These are phyloP conservation scores for Grifola frondosa DNA, from an alignment of 1,284 basidiomycete species.

Conservation along the genomic window DNA sequence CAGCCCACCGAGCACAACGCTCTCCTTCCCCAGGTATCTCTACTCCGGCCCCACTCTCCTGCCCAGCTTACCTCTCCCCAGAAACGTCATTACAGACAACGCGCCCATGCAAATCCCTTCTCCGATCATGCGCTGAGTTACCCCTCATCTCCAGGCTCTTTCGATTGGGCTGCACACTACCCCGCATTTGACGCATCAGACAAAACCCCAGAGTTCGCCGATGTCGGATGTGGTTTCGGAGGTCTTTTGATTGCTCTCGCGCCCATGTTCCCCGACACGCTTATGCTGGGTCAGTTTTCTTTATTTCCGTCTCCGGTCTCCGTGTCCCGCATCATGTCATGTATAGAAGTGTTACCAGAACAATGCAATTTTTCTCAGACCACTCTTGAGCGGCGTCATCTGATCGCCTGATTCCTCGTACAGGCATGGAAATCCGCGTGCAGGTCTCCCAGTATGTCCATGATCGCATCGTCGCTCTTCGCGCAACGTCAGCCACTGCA, in stretches of 20 bases:
- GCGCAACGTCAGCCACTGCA: slow-evolving; percentile 54
- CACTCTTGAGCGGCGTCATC: slow-evolving; percentile 4
- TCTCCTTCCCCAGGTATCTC: slow-evolving; percentile 36
- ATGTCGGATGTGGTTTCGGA: slow-evolving; percentile 98
- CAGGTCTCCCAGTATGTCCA: slow-evolving; percentile 97
- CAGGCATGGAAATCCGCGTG: slow-evolving; percentile 96
- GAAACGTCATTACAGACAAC: slow-evolving; percentile 96
- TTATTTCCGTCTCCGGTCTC: not conserved
- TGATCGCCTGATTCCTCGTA: slow-evolving; percentile 7
- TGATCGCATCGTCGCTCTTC: slow-evolving; percentile 89
- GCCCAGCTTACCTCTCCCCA: slow-evolving; percentile 31
- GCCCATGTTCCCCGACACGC: slow-evolving; percentile 86
- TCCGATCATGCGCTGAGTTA: slow-evolving; percentile 94
- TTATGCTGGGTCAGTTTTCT: slow-evolving; percentile 83
- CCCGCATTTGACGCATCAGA: slow-evolving; percentile 63
- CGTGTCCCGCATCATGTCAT: not conserved
- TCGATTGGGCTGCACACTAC: slow-evolving; percentile 89
- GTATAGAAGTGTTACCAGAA: slow-evolving; percentile 1
- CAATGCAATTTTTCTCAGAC: slow-evolving; percentile 7
- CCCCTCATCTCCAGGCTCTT: slow-evolving; percentile 74
- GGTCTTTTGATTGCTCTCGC: slow-evolving; percentile 91
- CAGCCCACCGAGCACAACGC: slow-evolving; percentile 18
- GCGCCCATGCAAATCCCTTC: slow-evolving; percentile 98
- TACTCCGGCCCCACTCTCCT: slow-evolving; percentile 4
- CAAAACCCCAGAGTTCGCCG: slow-evolving; percentile 88